phyloP scores from a whole-genome alignment of 805 yeast species.

The Candida sphagnicola region DNA sequence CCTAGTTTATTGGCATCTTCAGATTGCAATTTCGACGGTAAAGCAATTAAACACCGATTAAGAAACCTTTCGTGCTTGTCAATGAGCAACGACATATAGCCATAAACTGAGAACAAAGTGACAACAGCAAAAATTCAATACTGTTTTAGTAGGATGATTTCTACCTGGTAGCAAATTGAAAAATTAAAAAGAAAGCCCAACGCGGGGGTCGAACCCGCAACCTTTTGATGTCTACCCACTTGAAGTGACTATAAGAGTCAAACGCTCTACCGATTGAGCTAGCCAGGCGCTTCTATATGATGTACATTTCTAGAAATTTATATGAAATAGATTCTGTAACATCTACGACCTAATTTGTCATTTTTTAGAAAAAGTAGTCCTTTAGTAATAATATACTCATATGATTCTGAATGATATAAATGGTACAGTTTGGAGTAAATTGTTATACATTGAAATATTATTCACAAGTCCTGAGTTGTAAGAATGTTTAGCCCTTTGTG shows the following conservation, averaged over 20 bases:
- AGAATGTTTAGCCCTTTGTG: no score
- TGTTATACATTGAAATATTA: no score
- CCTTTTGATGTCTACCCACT: background rate
- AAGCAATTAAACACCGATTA: slow-evolving; percentile 45
- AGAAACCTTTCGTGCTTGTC: slow-evolving; percentile 43
- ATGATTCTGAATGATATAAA: no score
- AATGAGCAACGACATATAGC: slow-evolving; percentile 10
- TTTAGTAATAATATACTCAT: no score
- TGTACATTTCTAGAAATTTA: background rate
- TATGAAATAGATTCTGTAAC: no score
- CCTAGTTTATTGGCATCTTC: slow-evolving; percentile 71
- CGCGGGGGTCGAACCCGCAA: slow-evolving; percentile 2
- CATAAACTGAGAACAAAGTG: background rate
- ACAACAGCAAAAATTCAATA: background rate
- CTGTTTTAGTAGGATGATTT: no score
- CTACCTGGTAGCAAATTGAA: no score
- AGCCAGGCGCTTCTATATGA: slow-evolving; percentile 1
- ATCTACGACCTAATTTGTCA: no score
- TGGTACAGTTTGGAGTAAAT: no score
- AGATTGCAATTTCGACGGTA: slow-evolving; percentile 53
- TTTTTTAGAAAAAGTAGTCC: no score
- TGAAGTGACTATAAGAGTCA: slow-evolving; percentile 1
- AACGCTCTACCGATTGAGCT: slow-evolving; percentile 2
- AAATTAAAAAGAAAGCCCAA: slow-evolving; percentile 1
- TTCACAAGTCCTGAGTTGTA: no score